Base-by-base conservation (phyloP, 2,329 filamentous ascomycete genomes). In the Nigrospora sphaerica region DNA sequence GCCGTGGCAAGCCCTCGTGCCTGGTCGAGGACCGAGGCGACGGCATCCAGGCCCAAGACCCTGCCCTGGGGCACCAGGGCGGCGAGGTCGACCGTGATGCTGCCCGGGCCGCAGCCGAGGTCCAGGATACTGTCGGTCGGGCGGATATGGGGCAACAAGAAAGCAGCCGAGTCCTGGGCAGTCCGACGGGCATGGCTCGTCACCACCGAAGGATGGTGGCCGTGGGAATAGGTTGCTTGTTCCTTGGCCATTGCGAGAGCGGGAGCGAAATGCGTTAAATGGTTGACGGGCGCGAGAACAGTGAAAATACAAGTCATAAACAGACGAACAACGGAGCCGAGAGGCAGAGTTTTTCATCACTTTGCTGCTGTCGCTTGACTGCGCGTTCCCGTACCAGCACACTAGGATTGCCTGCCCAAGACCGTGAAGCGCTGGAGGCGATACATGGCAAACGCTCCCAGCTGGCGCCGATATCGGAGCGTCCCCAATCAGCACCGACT, bases 91-190 rank as follows among this genome's bases (percentile, higher is more conserved):
- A 63, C 48, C 4, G 67, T 71, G 50, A 72, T 71, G 16, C 63
- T 66, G 35, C 67, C 69, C 0, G 69, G 68, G 1, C 69, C 69
- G 48, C 68, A 71, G 33, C 69, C 69, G 12, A 72, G 55, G 48
- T 72, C 68, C 6, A 71, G 62, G 50, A 72, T 62, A 39, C 51
- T 57, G 57, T 62, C 62, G 42, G 53, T 53, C 12, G 65, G 62
- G 37, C 59, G 53, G 19, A 72, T 54, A 43, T 65, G 58, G 11
- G 62, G 62, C 3, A 70, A 53, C 2, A 71, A 58, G 49, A 54
- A 56, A 19, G 49, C 51, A 11, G 52, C 51, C 14, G 51, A 54
- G 46, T 56, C 51, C 12, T 50, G 35, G 11, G 53, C 54, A n/a
- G 54, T 56, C 16, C 54, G 54, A 17, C 49, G 53, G 14, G 49